Base-by-base conservation (phyloP, 2,329 filamentous ascomycete genomes). In the Sphaceloma murrayae region DNA sequence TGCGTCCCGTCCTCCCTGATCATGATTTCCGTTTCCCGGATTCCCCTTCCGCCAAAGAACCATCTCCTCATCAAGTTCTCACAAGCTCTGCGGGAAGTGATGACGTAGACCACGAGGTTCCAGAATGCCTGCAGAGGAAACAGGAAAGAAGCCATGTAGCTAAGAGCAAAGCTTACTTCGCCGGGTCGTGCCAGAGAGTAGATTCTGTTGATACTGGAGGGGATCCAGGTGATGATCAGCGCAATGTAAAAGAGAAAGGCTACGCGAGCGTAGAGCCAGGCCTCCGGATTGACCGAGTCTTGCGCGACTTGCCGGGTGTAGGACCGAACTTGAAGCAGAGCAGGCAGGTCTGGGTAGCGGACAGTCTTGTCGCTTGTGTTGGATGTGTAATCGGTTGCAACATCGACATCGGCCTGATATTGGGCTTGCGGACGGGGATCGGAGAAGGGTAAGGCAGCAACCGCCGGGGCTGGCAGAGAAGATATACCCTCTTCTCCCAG, bases 211-310 rank as follows among this genome's bases (percentile, higher is more conserved):
- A 46, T 32, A 27, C 44, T 46, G 4, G 19, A 26, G 11, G 44
- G 44, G 9, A 46, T 32, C 58, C 67, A 64, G 48, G 66, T 64
- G 42, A 69, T 54, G 14, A 67, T 52, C 34, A 68, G 50, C 5
- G 65, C 64, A 32, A 65, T 47, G 46, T 63, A 62, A 54, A 65
- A 62, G 27, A 67, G 48, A 49, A 63, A 54, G 4, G 62, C 59
- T 49, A 62, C 62, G 46, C 65, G 62, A 38, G 59, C 58, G 51
- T 65, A 65, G 11, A 60, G 56, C 53, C 61, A 60, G 10, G 63
- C 56, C 18, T 64, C 63, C 6, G 57, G 56, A 49, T 56, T 63
- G 22, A 46, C 34, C 21, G 27, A 29, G 8, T 46, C 44, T 14
- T 40, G 31, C 17, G 44, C 44, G 4, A 33, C 26, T 18, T 40